Conservation (phyloP, 768 basidiomycete genomes). For the Serendipita indica region DNA sequence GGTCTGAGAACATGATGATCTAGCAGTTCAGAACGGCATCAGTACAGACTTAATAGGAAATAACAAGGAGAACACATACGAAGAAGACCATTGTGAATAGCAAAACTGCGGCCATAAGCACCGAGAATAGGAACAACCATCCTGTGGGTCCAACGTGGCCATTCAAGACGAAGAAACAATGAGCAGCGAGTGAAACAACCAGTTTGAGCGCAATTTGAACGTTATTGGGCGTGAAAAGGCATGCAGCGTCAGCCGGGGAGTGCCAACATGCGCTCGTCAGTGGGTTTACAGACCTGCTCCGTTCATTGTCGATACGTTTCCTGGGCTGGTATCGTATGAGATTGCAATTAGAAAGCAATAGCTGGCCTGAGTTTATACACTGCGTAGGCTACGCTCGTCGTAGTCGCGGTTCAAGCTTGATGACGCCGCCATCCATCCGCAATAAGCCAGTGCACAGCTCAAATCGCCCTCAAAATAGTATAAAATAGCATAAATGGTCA, state of each 20-base stretch:
- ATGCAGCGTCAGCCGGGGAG: background rate
- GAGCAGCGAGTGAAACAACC: background rate
- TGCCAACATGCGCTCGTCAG: background rate
- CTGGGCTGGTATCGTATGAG: background rate
- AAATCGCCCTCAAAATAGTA: background rate
- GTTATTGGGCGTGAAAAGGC: background rate
- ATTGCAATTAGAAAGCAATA: background rate
- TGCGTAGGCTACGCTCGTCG: background rate
- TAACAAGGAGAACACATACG: conserved; percentile 27
- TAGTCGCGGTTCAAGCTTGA: conserved; percentile 3
- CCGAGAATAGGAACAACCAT: conserved; percentile 94
- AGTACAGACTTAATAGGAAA: background rate
- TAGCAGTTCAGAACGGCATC: conserved; percentile 20
- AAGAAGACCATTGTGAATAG: conserved; percentile 99
- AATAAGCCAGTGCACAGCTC: background rate
- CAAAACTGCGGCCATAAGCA: conserved; percentile 86
- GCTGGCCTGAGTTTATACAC: background rate
- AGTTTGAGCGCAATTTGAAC: too few species aligned
- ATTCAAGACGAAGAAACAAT: background rate
- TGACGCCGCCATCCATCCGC: background rate
- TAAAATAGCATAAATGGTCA: background rate
- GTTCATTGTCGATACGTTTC: background rate
- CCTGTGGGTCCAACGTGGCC: conserved; percentile 31
- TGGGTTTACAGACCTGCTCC: background rate
- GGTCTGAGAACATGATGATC: conserved; percentile 99